Percentiles rank a stretch among this genome's conserved stretches.
phyloP scores from a whole-genome alignment of 495 filamentous ascomycete species.

The Aspergillus cavernicola region DNA sequence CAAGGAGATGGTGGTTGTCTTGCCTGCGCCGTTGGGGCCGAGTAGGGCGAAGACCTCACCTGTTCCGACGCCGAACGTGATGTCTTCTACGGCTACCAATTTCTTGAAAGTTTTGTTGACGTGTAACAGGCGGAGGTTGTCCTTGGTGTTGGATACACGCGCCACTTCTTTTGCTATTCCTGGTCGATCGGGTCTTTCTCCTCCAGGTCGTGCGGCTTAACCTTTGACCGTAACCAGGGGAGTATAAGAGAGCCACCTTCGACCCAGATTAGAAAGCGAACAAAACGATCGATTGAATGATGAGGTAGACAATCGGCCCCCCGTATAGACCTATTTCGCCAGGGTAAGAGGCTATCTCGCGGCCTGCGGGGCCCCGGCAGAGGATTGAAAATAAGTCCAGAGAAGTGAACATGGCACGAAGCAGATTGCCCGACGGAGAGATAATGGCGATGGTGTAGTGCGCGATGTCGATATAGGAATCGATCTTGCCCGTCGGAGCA shows the following conservation, averaged over 20 bases:
- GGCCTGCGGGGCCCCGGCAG: constrained; percentile 48
- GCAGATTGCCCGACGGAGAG: constrained; percentile 64
- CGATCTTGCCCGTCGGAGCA: constrained; percentile 55
- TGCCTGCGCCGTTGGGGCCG: constrained; percentile 86
- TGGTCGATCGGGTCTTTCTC: constrained; percentile 40
- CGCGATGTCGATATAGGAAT: constrained; percentile 53
- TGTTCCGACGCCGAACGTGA: constrained; percentile 73
- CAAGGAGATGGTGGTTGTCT: constrained; percentile 78
- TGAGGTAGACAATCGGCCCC: constrained; percentile 72
- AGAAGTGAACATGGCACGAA: constrained; percentile 65
- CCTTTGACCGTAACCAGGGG: constrained; percentile 34
- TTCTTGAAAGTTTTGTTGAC: constrained; percentile 70
- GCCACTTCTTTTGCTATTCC: constrained; percentile 46
- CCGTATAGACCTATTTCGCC: constrained; percentile 71
- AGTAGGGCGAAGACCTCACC: constrained; percentile 82
- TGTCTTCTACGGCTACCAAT: constrained; percentile 70
- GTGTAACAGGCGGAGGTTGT: constrained; percentile 71
- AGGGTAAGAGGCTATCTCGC: constrained; percentile 59
- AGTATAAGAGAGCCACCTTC: constrained; percentile 60
- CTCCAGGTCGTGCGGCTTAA: constrained; percentile 38
- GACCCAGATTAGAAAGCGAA: constrained; percentile 66
- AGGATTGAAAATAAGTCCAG: constrained; percentile 74
- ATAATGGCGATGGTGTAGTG: constrained; percentile 67
- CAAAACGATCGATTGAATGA: constrained; percentile 62
- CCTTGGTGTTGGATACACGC: constrained; percentile 46